Conservation (phyloP, 495 filamentous ascomycete genomes). For the Glutinoglossum americanum region DNA sequence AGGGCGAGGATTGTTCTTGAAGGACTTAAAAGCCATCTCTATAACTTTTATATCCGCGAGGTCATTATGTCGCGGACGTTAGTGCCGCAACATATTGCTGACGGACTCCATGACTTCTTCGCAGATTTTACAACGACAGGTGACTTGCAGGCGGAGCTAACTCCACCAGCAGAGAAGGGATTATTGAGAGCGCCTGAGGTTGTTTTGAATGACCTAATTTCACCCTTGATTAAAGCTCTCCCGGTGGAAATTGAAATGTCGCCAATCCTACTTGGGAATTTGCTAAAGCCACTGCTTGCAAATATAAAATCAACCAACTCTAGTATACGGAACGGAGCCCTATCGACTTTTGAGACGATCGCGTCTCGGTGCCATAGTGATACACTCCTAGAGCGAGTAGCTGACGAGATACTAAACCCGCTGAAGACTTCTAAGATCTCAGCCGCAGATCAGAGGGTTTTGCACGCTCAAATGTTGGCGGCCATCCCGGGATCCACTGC, state of each 20-base stretch:
- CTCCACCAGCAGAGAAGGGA: slow-evolving; percentile 70
- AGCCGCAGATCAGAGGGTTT: slow-evolving; percentile 55
- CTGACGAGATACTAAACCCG: slow-evolving; percentile 53
- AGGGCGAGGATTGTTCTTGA: slow-evolving; percentile 27
- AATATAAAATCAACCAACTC: slow-evolving; percentile 79
- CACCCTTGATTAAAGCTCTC: slow-evolving; percentile 44
- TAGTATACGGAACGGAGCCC: slow-evolving; percentile 48
- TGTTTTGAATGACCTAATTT: slow-evolving; percentile 53
- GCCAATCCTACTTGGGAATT: slow-evolving; percentile 37
- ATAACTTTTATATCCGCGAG: slow-evolving; percentile 66
- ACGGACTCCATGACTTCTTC: slow-evolving; percentile 69
- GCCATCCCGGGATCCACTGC: slow-evolving; percentile 32
- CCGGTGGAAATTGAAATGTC: slow-evolving; percentile 55
- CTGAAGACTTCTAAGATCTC: slow-evolving; percentile 64
- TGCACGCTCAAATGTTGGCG: slow-evolving; percentile 57
- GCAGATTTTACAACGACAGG: slow-evolving; percentile 45
- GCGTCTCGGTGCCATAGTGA: slow-evolving; percentile 33
- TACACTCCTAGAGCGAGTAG: slow-evolving; percentile 35
- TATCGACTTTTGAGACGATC: slow-evolving; percentile 47
- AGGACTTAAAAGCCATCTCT: slow-evolving; percentile 43
- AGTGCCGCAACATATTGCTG: slow-evolving; percentile 49
- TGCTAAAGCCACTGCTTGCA: slow-evolving; percentile 67
- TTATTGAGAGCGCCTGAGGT: slow-evolving; percentile 80
- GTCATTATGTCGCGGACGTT: slow-evolving; percentile 56
- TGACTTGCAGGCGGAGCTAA: slow-evolving; percentile 51